A percentile compares a stretch with the other conserved stretches of the same genome.
Evolutionary conservation across 768 basidiomycete species (phyloP).

Genomic region (Pleurotus platypus): DNA sequence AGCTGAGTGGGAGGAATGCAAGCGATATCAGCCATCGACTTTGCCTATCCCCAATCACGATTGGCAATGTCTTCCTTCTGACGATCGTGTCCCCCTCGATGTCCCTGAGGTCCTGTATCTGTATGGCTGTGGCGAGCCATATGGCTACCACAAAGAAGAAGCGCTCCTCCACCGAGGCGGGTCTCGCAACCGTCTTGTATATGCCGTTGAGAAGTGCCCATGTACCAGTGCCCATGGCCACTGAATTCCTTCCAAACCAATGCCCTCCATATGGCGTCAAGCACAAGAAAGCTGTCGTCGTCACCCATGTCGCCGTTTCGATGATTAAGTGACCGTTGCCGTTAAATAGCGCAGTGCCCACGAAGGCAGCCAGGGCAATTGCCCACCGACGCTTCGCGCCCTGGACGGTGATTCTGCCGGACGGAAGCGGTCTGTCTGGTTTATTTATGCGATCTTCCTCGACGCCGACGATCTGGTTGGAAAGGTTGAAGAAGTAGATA

Average conservation of each 20-base stretch:
- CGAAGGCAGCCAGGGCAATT: conserved; percentile 6
- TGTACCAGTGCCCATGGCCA: conserved; percentile 12
- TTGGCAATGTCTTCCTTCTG: conserved; percentile 13
- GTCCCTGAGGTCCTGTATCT: conserved; percentile 15
- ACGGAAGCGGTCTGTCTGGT: conserved; percentile 18
- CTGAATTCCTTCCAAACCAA: conserved; percentile 14
- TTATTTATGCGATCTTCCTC: conserved; percentile 20
- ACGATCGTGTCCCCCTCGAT: conserved; percentile 12
- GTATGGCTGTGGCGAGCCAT: conserved; percentile 9
- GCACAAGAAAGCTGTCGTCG: conserved; percentile 10
- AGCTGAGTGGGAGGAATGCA: conserved; percentile 7
- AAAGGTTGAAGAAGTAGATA: conserved; percentile 17
- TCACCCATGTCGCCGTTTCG: conserved; percentile 12
- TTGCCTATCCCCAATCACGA: conserved; percentile 9
- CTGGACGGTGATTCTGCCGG: conserved; percentile 15
- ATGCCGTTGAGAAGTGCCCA: conserved; percentile 13
- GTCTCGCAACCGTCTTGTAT: conserved; percentile 8
- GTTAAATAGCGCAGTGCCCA: conserved; percentile 5
- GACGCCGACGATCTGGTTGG: conserved; percentile 17
- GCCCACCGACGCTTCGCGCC: conserved; percentile 14
- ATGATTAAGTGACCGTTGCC: conserved; percentile 3
- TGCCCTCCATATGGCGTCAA: conserved; percentile 14
- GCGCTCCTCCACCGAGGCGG: neutral
- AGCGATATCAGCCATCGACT: conserved; percentile 9
- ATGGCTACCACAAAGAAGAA: conserved; percentile 6